Evolutionary conservation across 2,329 filamentous ascomycete genomes (phyloP).

Genomic region (Fusarium sp.): DNA sequence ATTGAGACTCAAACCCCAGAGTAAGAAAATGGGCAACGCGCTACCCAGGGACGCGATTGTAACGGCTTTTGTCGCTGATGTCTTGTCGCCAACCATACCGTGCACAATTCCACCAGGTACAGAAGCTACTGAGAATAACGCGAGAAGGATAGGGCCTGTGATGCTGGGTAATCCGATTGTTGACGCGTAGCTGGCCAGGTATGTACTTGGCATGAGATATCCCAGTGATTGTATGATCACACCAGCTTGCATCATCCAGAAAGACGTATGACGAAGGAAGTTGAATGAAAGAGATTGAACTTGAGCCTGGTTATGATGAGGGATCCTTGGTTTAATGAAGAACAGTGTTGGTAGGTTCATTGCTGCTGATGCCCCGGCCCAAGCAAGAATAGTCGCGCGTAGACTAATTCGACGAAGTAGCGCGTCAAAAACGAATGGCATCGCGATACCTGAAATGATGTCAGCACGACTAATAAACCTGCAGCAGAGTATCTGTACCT

Average conservation of each 20-base stretch:
- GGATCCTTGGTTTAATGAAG: constrained; percentile 51
- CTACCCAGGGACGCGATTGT: constrained; percentile 67
- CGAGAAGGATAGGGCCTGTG: constrained; percentile 63
- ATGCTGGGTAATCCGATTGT: constrained; percentile 59
- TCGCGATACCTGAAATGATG: constrained; percentile 56
- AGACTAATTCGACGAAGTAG: constrained; percentile 60
- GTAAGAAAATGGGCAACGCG: constrained; percentile 64
- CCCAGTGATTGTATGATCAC: constrained; percentile 68
- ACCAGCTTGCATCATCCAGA: constrained; percentile 68
- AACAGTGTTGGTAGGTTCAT: constrained; percentile 55
- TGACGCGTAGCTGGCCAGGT: constrained; percentile 64
- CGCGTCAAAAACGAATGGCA: constrained; percentile 62
- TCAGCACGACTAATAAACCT: too few relatives aligned
- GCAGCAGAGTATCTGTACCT: too few relatives aligned
- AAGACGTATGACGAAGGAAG: constrained; percentile 64
- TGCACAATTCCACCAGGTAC: constrained; percentile 67
- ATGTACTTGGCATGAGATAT: constrained; percentile 70
- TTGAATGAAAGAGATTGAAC: constrained; percentile 46
- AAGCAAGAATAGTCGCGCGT: constrained; percentile 55
- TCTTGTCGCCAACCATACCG: constrained; percentile 64
- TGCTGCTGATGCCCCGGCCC: constrained; percentile 53
- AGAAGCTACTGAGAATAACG: constrained; percentile 67
- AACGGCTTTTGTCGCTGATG: constrained; percentile 62
- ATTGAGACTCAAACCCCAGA: constrained; percentile 68
- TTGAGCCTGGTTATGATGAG: constrained; percentile 40